Conservation (phyloP, 1,284 basidiomycete genomes). For the Dichomitus squalens region DNA sequence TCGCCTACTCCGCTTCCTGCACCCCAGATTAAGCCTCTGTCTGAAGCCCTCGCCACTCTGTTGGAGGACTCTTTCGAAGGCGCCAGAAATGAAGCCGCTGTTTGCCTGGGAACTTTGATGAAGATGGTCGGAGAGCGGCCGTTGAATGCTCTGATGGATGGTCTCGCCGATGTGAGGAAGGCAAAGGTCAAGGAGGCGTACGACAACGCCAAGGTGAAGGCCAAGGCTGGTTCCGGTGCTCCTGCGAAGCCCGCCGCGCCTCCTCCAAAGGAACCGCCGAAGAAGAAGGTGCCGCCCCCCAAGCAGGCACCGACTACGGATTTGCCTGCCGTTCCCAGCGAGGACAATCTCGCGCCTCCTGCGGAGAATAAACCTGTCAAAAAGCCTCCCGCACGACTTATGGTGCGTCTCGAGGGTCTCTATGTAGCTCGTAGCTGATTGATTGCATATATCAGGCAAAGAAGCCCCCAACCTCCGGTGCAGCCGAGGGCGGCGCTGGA, state of each 20-base stretch:
- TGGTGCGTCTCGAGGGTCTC: constrained; percentile 36
- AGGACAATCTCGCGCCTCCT: constrained; percentile 37
- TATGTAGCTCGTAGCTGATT: background rate
- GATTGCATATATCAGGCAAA: constrained; percentile 42
- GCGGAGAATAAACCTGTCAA: constrained; percentile 46
- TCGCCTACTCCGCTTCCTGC: constrained; percentile 70
- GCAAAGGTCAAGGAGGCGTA: constrained; percentile 94
- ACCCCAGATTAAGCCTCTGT: constrained; percentile 82
- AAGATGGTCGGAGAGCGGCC: constrained; percentile 97
- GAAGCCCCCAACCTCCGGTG: constrained; percentile 48
- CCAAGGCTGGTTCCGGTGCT: constrained; percentile 65
- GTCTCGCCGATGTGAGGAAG: constrained; percentile 88
- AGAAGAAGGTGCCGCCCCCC: constrained; percentile 46
- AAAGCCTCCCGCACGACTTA: constrained; percentile 54
- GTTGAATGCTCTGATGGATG: constrained; percentile 87
- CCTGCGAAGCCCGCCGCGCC: constrained; percentile 46
- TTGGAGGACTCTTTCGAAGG: constrained; percentile 91
- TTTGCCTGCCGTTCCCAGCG: constrained; percentile 29
- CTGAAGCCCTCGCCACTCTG: constrained; percentile 77
- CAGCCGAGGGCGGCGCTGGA: constrained; percentile 12
- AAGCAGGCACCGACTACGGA: constrained; percentile 38
- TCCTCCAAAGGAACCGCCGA: constrained; percentile 43
- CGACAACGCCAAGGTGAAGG: constrained; percentile 87
- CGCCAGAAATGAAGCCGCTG: constrained; percentile 88
- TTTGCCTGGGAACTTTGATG: constrained; percentile 90